Evolutionary conservation across 2,329 filamentous ascomycete species (phyloP), one percentile per base, ranked within the genome.

Genomic region (Ophiostoma novo-ulmi): DNA sequence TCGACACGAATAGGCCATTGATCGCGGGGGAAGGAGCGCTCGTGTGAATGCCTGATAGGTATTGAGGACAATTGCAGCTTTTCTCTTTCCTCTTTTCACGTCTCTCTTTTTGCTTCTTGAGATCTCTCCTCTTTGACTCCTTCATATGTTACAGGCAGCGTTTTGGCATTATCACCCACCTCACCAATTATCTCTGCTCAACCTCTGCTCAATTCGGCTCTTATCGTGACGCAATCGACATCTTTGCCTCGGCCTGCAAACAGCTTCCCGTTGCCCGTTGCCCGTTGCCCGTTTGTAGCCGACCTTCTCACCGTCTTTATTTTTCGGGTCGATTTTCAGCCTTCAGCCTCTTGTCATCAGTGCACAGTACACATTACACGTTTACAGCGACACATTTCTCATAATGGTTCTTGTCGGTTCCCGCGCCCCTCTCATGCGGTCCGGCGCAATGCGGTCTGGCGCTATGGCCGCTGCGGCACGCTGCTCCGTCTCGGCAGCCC

Each of bases 381-480:
- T 31, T 3, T 31, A 31, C 31, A 31, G 31, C 31, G 31, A 1
- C 3, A 31, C 3, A 36, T 22, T 11, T 10, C 13, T 8, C 14
- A 65, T 10, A 26, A 65, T 65, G 63, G 63, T 36, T 65, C 36
- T 65, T 11, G 63, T 65, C 17, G 35, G 61, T 7, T 64, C 63
- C 20, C 63, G 63, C 38, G 14, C 63, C 63, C 36, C 63, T 8
- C 36, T 65, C 2, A 22, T 65, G 63, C 63, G 63, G 35, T 64
- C 61, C 14, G 61, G 61, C 7, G 31, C 61, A 20, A 36, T 64
- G 31, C 61, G 61, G 31, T 41, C 63, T 5, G 36, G 63, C n/a
- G 35, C 63, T 36, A 38, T 65, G 20, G 63, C 63, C 31, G 58
- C 58, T 11, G 66, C 66, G 6, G 66, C 44, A 11, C 44, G 66